Percentiles rank a stretch among this genome's conserved stretches.
Conservation (phyloP, 768 basidiomycete genomes). For the Rhizopogon sp. region DNA sequence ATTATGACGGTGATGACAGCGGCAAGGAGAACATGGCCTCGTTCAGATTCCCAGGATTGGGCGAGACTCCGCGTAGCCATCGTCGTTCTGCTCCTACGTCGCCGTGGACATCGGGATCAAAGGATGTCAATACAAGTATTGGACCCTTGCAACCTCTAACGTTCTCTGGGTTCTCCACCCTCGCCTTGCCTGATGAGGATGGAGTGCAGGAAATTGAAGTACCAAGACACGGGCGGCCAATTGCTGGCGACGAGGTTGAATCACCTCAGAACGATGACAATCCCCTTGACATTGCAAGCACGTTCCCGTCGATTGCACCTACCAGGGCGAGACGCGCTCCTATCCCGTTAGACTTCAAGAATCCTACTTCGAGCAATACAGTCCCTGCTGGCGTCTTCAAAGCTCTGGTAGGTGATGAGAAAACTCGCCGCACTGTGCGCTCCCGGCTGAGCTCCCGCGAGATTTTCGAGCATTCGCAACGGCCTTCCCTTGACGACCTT, state of each 20-base stretch:
- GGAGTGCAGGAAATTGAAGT: constrained; percentile 9
- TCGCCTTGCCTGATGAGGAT: constrained; percentile 20
- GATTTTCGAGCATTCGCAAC: constrained; percentile 59
- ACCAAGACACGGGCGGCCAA: constrained; percentile 4
- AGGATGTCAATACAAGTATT: constrained; percentile 13
- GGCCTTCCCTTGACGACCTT: constrained; percentile 75
- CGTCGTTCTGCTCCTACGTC: constrained; percentile 42
- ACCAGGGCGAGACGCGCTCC: constrained; percentile 59
- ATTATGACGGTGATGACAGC: constrained; percentile 42
- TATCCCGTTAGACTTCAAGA: constrained; percentile 75
- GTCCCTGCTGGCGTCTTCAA: constrained; percentile 87
- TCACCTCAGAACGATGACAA: constrained; percentile 14
- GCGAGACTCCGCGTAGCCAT: constrained; percentile 45
- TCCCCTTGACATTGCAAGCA: background rate
- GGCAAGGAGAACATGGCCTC: constrained; percentile 58
- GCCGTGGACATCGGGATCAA: constrained; percentile 26
- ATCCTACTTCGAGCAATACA: constrained; percentile 60
- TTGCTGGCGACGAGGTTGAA: constrained; percentile 2
- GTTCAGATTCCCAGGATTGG: constrained; percentile 66
- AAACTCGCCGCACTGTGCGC: constrained; percentile 65
- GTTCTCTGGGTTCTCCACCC: constrained; percentile 55
- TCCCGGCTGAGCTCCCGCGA: constrained; percentile 75
- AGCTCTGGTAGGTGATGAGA: constrained; percentile 64
- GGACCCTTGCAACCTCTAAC: constrained; percentile 45
- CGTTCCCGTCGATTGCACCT: constrained; percentile 10